Percentiles rank a stretch among this genome's conserved stretches.
These are phyloP conservation scores for Lachnellula occidentalis DNA, from an alignment of 2,329 filamentous ascomycete genomes.

Conservation along the genomic window DNA sequence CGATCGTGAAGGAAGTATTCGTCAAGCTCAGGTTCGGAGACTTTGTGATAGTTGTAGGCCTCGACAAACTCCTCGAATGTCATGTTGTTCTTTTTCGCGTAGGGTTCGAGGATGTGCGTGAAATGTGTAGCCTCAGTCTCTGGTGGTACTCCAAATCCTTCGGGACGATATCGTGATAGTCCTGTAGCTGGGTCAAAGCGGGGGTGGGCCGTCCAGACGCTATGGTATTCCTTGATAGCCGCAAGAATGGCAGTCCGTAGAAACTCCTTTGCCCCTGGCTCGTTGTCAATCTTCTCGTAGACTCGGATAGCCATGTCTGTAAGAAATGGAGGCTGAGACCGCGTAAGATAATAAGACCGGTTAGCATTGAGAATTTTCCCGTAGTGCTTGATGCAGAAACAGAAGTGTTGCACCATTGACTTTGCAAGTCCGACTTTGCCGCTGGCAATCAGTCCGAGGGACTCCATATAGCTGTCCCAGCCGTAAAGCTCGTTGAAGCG, in stretches of 20 bases:
- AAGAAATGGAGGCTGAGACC: constrained; percentile 92
- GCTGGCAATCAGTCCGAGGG: constrained; percentile 79
- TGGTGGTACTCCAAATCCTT: constrained; percentile 48
- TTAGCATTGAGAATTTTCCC: constrained; percentile 98
- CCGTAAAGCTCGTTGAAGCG: constrained; percentile 98
- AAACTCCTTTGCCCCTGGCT: constrained; percentile 66
- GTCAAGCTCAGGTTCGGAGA: constrained; percentile 83
- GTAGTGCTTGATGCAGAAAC: constrained; percentile 97
- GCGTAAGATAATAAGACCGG: constrained; percentile 87
- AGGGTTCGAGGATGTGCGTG: constrained; percentile 35
- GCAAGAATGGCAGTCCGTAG: constrained; percentile 74
- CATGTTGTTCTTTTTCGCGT: constrained; percentile 60
- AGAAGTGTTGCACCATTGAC: constrained; percentile 93
- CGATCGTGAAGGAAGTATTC: constrained; percentile 95
- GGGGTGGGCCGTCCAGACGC: constrained; percentile 34
- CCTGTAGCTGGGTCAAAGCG: constrained; percentile 45
- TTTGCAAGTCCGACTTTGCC: constrained; percentile 84
- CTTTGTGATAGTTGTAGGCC: constrained; percentile 74
- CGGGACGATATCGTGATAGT: constrained; percentile 47
- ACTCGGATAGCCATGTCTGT: constrained; percentile 96
- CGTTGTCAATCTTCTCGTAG: constrained; percentile 80
- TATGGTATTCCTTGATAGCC: constrained; percentile 71
- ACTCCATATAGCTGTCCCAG: constrained; percentile 99
- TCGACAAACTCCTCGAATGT: constrained; percentile 77
- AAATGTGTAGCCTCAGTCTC: constrained; percentile 53